These are phyloP conservation scores for Botrytis aclada DNA, from an alignment of 2,329 filamentous ascomycete genomes.

Conservation along the genomic window DNA sequence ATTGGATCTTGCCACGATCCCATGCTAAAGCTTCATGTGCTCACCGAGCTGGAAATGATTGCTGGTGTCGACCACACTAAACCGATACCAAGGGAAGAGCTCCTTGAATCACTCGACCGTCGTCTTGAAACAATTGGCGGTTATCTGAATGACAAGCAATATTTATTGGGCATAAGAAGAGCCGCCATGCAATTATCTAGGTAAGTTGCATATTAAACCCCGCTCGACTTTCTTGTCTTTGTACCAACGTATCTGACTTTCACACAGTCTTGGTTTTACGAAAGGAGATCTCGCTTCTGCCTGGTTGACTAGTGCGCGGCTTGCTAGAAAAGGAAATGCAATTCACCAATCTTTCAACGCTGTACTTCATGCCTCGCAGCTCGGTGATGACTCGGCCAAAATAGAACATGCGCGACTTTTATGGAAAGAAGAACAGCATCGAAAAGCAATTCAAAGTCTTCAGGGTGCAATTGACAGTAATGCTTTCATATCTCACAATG, in stretches of 20 bases:
- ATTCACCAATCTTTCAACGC: constrained; percentile 90
- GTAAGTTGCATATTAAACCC: constrained; percentile 46
- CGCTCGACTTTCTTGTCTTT: not conserved
- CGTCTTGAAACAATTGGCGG: constrained; percentile 88
- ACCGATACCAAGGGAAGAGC: constrained; percentile 36
- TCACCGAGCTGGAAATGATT: constrained; percentile 83
- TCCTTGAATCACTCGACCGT: constrained; percentile 60
- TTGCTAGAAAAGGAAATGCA: constrained; percentile 82
- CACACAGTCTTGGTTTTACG: constrained; percentile 50
- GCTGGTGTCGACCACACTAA: constrained; percentile 46
- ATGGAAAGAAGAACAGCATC: constrained; percentile 89
- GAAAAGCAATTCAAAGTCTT: constrained; percentile 90
- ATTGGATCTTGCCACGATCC: constrained; percentile 79
- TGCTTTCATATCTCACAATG: constrained; percentile 57
- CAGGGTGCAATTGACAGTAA: constrained; percentile 81
- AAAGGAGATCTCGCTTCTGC: constrained; percentile 74
- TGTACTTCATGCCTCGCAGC: constrained; percentile 79
- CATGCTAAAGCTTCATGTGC: constrained; percentile 81
- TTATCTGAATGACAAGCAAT: constrained; percentile 90
- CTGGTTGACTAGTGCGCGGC: constrained; percentile 80
- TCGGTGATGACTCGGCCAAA: constrained; percentile 82
- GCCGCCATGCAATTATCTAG: constrained; percentile 79
- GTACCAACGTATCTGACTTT: constrained; percentile 34
- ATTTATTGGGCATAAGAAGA: constrained; percentile 78
- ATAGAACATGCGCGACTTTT: constrained; percentile 92